These are phyloP conservation scores for Albatrellus sp. DNA, from an alignment of 1,284 basidiomycete species.

Conservation along the genomic window DNA sequence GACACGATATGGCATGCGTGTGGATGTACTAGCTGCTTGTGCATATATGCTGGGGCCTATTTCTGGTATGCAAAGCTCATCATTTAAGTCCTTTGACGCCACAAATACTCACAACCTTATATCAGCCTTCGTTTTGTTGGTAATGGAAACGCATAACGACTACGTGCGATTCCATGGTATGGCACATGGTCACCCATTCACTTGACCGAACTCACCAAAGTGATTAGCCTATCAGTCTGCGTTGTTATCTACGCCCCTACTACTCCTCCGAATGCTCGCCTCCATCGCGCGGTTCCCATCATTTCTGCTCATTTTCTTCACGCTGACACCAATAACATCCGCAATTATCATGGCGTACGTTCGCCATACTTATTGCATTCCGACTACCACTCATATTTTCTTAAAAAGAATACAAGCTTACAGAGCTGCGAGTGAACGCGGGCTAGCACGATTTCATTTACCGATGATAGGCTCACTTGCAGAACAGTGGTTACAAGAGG, in stretches of 20 bases:
- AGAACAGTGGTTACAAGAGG: conserved; percentile 64
- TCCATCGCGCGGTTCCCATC: conserved; percentile 36
- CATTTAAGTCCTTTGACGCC: not conserved
- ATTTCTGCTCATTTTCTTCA: conserved; percentile 34
- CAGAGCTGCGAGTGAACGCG: conserved; percentile 44
- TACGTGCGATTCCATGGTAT: conserved; percentile 71
- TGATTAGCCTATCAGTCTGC: conserved; percentile 70
- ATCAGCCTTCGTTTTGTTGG: conserved; percentile 55
- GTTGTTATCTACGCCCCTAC: conserved; percentile 53
- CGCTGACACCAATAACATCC: conserved; percentile 28
- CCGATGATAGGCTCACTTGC: conserved; percentile 61
- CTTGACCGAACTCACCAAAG: conserved; percentile 5
- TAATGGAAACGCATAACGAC: conserved; percentile 72
- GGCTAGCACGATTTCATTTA: conserved; percentile 46
- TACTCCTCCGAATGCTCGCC: conserved; percentile 48
- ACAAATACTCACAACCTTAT: too few relatives aligned
- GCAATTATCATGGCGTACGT: conserved; percentile 48
- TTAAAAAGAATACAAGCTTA: conserved; percentile 47
- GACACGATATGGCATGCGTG: conserved; percentile 56
- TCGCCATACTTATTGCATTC: not conserved
- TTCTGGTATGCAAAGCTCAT: conserved; percentile 42
- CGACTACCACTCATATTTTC: conserved; percentile 4
- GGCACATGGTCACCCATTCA: conserved; percentile 11
- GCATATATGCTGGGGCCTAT: conserved; percentile 65
- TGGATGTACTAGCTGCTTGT: conserved; percentile 58